These are phyloP conservation scores for Pyrenopolyporus hunteri DNA, from an alignment of 495 filamentous ascomycete species.

Conservation along the genomic window DNA sequence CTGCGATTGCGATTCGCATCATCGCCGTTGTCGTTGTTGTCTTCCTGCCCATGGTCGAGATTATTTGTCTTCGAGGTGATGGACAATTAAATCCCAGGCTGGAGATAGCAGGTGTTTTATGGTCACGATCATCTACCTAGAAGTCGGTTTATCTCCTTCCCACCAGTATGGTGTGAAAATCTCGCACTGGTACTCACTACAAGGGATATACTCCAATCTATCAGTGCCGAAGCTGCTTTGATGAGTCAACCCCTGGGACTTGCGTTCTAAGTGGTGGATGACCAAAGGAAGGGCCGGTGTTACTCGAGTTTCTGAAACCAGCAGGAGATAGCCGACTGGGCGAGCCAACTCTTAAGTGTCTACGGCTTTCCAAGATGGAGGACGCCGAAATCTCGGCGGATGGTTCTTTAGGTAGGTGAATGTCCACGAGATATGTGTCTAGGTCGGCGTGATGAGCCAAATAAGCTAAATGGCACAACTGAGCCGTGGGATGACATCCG, in stretches of 20 bases:
- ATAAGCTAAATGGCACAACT: slow-evolving; percentile 25
- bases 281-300: slow-evolving; percentile 32
- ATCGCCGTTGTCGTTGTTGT: slow-evolving; percentile 44
- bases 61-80: slow-evolving; percentile 12
- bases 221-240: slow-evolving; percentile 29
- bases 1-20: slow-evolving; percentile 78
- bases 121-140: slow-evolving; percentile 21
- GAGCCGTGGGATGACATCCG: slow-evolving; percentile 30
- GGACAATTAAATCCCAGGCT: slow-evolving; percentile 15
- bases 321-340: slow-evolving; percentile 28
- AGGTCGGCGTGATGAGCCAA: slow-evolving; percentile 20
- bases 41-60: slow-evolving; percentile 47
- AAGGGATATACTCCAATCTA: slow-evolving; percentile 30
- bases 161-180: slow-evolving; percentile 28
- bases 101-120: slow-evolving; percentile 2
- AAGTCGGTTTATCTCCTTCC: slow-evolving; percentile 3
- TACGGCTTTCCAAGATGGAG: slow-evolving; percentile 34
- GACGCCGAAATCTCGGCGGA: slow-evolving; percentile 33
- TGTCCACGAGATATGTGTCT: slow-evolving; percentile 26
- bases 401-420: slow-evolving; percentile 19
- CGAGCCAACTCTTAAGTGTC: slow-evolving; percentile 25
- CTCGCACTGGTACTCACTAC: slow-evolving; percentile 33
- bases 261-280: slow-evolving; percentile 32
- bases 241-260: slow-evolving; percentile 40
- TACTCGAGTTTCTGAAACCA: slow-evolving; percentile 37